Evolutionary conservation across 768 basidiomycete genomes (phyloP).

Genomic region (Multifurca ochricompacta): DNA sequence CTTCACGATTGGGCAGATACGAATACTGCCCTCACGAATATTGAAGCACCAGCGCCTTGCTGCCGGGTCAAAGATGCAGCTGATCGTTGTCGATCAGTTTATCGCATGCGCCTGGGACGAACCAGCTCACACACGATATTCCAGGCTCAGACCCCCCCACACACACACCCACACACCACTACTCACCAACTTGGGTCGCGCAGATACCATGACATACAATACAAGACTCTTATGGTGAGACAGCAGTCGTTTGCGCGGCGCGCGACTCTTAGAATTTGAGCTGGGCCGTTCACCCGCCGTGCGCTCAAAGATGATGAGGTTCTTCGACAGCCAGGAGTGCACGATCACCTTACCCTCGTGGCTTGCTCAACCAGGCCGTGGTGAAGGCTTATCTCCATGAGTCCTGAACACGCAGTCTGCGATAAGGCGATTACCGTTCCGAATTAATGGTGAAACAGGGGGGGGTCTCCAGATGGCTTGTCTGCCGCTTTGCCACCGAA

Average conservation of each 20-base stretch:
- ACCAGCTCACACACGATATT: slow-evolving; percentile 9
- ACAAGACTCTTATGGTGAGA: slow-evolving; percentile 20
- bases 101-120: slow-evolving; percentile 23
- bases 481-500: too few relatives aligned
- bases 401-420: neutral
- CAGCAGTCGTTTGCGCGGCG: too few relatives aligned
- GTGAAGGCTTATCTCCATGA: neutral
- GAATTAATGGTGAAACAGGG: neutral
- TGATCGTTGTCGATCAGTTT: slow-evolving; percentile 25
- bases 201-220: slow-evolving; percentile 13
- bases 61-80: slow-evolving; percentile 23
- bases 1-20: slow-evolving; percentile 32
- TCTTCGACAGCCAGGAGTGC: neutral
- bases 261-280: neutral
- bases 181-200: slow-evolving; percentile 23
- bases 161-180: slow-evolving; percentile 23
- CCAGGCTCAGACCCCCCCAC: slow-evolving; percentile 9
- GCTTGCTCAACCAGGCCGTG: neutral
- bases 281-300: neutral
- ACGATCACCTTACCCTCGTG: neutral
- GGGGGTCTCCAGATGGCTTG: too few relatives aligned
- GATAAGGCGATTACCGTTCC: neutral
- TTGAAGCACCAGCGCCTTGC: slow-evolving; percentile 23
- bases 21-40: slow-evolving; percentile 25
- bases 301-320: slow-evolving; percentile 1